phyloP scores from a whole-genome alignment of 73 alveolate species.

The Symbiodinium natans region DNA sequence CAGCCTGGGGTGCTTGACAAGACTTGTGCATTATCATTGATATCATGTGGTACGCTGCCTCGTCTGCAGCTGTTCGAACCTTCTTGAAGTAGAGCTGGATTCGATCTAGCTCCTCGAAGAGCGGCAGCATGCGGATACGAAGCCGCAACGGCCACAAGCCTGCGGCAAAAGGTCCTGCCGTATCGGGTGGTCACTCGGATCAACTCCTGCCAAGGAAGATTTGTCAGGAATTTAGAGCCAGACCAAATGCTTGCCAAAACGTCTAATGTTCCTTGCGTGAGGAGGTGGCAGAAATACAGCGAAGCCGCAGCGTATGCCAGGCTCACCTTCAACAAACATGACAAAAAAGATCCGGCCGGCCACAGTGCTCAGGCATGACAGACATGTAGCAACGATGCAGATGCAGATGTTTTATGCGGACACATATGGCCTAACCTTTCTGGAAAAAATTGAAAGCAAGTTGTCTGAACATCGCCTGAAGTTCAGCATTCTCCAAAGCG shows the following conservation, averaged over 20 bases:
- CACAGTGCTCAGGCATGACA: neutral
- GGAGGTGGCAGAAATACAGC: slow-evolving; percentile 61
- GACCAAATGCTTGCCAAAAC: too few species aligned
- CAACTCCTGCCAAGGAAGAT: slow-evolving; percentile 41
- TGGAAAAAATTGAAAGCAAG: neutral
- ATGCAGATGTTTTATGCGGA: too few species aligned
- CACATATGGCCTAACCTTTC: neutral
- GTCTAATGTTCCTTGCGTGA: slow-evolving; percentile 37
- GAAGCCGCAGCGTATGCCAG: slow-evolving; percentile 89
- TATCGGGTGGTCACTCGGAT: slow-evolving; percentile 71
- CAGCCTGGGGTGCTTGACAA: slow-evolving; percentile 26
- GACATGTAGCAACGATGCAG: neutral
- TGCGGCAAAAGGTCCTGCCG: slow-evolving; percentile 13
- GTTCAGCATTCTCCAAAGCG: slow-evolving; percentile 79
- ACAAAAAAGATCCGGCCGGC: neutral
- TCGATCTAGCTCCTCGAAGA: slow-evolving; percentile 65
- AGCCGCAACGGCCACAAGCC: neutral
- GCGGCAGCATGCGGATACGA: neutral
- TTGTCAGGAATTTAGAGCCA: neutral
- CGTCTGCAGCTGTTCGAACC: slow-evolving; percentile 71
- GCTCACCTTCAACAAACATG: slow-evolving; percentile 29
- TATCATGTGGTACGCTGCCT: neutral
- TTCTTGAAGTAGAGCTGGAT: slow-evolving; percentile 83
- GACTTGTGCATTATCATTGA: too few species aligned
- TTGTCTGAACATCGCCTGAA: too few species aligned